These are phyloP conservation scores for Populus nigra DNA, from an alignment of 345 rosid species.

Conservation along the genomic window DNA sequence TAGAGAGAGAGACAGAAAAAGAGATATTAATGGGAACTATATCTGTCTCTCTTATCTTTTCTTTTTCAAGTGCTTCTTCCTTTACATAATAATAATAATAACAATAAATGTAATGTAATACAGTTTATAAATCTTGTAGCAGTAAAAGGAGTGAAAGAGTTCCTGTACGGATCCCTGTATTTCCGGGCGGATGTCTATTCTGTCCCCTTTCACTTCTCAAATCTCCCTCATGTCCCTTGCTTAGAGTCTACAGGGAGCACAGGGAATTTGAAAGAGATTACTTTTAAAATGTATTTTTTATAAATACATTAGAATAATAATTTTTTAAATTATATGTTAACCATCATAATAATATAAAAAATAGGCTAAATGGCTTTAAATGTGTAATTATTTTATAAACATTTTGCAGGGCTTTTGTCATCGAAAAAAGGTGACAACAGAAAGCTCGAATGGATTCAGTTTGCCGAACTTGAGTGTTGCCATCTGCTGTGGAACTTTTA, in stretches of 20 bases:
- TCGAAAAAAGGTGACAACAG: not conserved
- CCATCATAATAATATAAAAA: too few relatives aligned
- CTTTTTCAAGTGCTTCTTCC: not conserved
- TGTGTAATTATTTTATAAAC: not conserved
- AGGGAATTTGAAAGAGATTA: too few relatives aligned
- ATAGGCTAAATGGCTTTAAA: too few relatives aligned
- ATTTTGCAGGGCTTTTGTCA: not conserved
- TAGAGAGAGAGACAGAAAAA: not conserved
- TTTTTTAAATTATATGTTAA: too few relatives aligned
- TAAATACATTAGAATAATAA: too few relatives aligned
- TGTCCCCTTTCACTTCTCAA: conserved; percentile 45
- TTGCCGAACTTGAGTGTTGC: conserved; percentile 5
- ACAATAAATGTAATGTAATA: not conserved
- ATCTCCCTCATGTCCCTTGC: conserved; percentile 39
- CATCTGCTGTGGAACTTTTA: not conserved
- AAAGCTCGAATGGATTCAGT: not conserved
- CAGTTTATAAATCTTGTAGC: not conserved
- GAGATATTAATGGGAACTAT: not conserved
- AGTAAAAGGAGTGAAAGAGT: conserved; percentile 1
- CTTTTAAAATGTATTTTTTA: too few relatives aligned
- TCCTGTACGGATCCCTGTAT: conserved; percentile 49
- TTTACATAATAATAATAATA: not conserved
- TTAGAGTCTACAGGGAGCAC: too few relatives aligned
- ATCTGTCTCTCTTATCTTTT: not conserved
- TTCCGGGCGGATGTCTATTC: conserved; percentile 61